These are phyloP conservation scores for Cnidoscolus chayamansa DNA, from an alignment of 441 rosid genomes.

Conservation along the genomic window DNA sequence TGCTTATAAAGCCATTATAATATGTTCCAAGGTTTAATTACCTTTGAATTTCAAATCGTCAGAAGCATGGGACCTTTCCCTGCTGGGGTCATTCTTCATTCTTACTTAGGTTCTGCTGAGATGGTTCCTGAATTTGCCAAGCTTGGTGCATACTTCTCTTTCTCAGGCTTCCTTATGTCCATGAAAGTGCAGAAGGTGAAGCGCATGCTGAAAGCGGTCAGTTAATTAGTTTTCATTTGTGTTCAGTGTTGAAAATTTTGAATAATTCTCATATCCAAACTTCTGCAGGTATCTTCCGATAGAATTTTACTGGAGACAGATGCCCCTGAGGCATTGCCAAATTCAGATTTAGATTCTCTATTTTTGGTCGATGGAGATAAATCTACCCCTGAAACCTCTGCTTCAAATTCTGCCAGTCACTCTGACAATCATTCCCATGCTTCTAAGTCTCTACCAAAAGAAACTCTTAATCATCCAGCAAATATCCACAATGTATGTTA, in stretches of 20 bases:
- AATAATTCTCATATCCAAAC: slow-evolving; percentile 15
- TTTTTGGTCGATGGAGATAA: slow-evolving; percentile 51
- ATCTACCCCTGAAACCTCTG: slow-evolving; percentile 27
- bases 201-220: slow-evolving; percentile 61
- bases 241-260: not conserved
- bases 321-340: slow-evolving; percentile 89
- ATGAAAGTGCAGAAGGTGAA: slow-evolving; percentile 67
- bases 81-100: slow-evolving; percentile 79
- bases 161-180: slow-evolving; percentile 80
- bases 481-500: slow-evolving; percentile 55
- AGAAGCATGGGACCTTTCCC: slow-evolving; percentile 83
- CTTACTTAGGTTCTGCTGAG: slow-evolving; percentile 81
- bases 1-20: slow-evolving; percentile 3
- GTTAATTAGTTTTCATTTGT: slow-evolving; percentile 22
- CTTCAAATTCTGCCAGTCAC: slow-evolving; percentile 22
- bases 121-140: slow-evolving; percentile 80
- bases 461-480: slow-evolving; percentile 83
- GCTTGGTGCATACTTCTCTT: slow-evolving; percentile 86
- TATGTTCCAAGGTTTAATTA: slow-evolving; percentile 15
- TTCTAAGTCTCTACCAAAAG: slow-evolving; percentile 35
- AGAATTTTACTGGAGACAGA: slow-evolving; percentile 89
- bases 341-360: slow-evolving; percentile 39
- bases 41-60: slow-evolving; percentile 21
- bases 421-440: slow-evolving; percentile 23
- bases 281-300: slow-evolving; percentile 60